Evolutionary conservation across 2,329 filamentous ascomycete genomes (phyloP).

Genomic region (Ophiostoma pallidulum): DNA sequence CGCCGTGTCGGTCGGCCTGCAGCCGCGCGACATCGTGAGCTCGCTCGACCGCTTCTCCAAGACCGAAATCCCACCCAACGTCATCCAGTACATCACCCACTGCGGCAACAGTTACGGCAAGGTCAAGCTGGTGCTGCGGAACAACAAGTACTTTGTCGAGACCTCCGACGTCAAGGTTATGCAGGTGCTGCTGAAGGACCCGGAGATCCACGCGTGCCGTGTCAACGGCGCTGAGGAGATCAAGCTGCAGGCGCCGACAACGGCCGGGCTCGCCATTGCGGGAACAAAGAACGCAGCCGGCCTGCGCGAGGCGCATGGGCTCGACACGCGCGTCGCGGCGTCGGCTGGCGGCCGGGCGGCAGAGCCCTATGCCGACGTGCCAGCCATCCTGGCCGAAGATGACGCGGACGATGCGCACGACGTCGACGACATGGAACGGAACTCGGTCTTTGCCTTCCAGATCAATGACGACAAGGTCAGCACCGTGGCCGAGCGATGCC

Average conservation of each 20-base stretch:
- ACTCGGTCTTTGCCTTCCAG: constrained; percentile 45
- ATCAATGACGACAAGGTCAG: constrained; percentile 48
- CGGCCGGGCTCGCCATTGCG: constrained; percentile 80
- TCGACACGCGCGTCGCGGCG: neutral
- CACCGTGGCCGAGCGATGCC: constrained; percentile 76
- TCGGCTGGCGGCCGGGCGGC: no score
- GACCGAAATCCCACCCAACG: constrained; percentile 40
- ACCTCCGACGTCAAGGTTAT: constrained; percentile 79
- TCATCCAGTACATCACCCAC: constrained; percentile 67
- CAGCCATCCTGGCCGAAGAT: constrained; percentile 36
- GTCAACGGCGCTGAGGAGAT: constrained; percentile 48
- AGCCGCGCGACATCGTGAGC: constrained; percentile 80
- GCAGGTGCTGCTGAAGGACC: constrained; percentile 73
- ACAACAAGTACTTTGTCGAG: constrained; percentile 90
- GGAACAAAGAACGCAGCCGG: constrained; percentile 90
- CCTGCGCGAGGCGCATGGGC: constrained; percentile 57
- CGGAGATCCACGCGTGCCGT: constrained; percentile 67
- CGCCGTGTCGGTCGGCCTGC: constrained; percentile 87
- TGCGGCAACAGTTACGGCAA: constrained; percentile 90
- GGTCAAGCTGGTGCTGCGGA: constrained; percentile 86
- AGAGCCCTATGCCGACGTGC: neutral
- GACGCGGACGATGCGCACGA: constrained; percentile 75
- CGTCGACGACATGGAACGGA: constrained; percentile 75
- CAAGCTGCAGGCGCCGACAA: constrained; percentile 55
- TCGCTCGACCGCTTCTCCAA: constrained; percentile 84